Evolutionary conservation across 352 stramenopile species (phyloP).

Genomic region (Phytophthora multivora): DNA sequence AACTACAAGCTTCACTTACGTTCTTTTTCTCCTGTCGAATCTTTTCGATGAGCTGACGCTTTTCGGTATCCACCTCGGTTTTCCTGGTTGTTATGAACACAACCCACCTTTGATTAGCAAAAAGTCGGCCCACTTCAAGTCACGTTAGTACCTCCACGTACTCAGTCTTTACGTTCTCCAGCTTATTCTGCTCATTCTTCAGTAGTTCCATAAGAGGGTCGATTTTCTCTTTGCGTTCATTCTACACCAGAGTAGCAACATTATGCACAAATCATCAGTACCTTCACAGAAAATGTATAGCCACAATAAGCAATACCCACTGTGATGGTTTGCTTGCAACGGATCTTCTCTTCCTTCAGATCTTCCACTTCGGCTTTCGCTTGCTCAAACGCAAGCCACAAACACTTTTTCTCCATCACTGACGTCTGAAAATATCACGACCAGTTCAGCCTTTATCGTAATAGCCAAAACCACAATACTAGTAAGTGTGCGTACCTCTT

Average conservation of each 20-base stretch:
- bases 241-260: constrained; percentile 31
- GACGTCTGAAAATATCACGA: constrained; percentile 48
- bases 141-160: constrained; percentile 26
- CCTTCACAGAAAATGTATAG: background rate
- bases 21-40: constrained; percentile 71
- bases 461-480: background rate
- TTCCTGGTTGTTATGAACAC: constrained; percentile 41
- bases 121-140: background rate
- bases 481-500: constrained; percentile 70
- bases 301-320: constrained; percentile 27
- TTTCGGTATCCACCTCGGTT: constrained; percentile 48
- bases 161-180: constrained; percentile 66
- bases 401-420: constrained; percentile 87
- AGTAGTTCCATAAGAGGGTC: constrained; percentile 68
- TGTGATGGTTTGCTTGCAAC: constrained; percentile 70
- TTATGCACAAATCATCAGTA: background rate
- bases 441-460: background rate
- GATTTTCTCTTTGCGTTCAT: constrained; percentile 68
- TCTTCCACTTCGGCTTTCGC: constrained; percentile 69
- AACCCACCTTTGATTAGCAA: background rate
- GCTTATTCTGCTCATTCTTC: constrained; percentile 68
- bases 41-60: constrained; percentile 61
- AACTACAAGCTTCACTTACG: constrained; percentile 18
- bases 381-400: constrained; percentile 88
- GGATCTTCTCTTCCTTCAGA: constrained; percentile 71